phyloP scores from a whole-genome alignment of 1,284 basidiomycete species.

The Dichomitus squalens region DNA sequence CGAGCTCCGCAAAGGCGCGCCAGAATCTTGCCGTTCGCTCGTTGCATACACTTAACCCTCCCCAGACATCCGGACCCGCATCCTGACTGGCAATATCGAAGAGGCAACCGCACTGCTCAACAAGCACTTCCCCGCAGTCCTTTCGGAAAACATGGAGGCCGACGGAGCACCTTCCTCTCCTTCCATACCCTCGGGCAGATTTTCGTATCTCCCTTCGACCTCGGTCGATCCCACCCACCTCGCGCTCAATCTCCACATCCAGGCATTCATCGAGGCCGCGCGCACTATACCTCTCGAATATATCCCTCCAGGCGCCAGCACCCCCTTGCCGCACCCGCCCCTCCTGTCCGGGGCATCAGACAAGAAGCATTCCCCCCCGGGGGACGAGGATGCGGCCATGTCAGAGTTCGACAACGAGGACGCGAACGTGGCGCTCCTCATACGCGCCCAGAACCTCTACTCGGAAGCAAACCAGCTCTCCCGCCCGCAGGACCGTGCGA shows the following conservation, averaged over 20 bases:
- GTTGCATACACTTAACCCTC: slow-evolving; percentile 10
- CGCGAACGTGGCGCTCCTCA: slow-evolving; percentile 43
- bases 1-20: slow-evolving; percentile 59
- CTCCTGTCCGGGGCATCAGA: slow-evolving; percentile 1
- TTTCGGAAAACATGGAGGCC: slow-evolving; percentile 39
- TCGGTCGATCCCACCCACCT: slow-evolving; percentile 75
- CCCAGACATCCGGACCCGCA: slow-evolving; percentile 64
- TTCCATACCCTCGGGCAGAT: slow-evolving; percentile 9
- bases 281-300: slow-evolving; percentile 67
- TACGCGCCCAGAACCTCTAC: slow-evolving; percentile 63
- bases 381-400: slow-evolving; percentile 19
- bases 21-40: background rate
- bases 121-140: slow-evolving; percentile 68
- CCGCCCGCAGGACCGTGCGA: slow-evolving; percentile 51
- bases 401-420: slow-evolving; percentile 32
- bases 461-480: slow-evolving; percentile 54
- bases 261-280: slow-evolving; percentile 81
- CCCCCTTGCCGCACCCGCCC: slow-evolving; percentile 13
- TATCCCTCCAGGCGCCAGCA: slow-evolving; percentile 30
- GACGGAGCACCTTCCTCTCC: slow-evolving; percentile 6
- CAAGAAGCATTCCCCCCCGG: background rate
- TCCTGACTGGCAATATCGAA: slow-evolving; percentile 71
- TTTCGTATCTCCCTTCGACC: slow-evolving; percentile 56
- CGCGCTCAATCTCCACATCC: slow-evolving; percentile 80
- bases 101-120: slow-evolving; percentile 69